Base-by-base conservation (phyloP, 2,329 filamentous ascomycete genomes). In the Fusarium cyanostomum region DNA sequence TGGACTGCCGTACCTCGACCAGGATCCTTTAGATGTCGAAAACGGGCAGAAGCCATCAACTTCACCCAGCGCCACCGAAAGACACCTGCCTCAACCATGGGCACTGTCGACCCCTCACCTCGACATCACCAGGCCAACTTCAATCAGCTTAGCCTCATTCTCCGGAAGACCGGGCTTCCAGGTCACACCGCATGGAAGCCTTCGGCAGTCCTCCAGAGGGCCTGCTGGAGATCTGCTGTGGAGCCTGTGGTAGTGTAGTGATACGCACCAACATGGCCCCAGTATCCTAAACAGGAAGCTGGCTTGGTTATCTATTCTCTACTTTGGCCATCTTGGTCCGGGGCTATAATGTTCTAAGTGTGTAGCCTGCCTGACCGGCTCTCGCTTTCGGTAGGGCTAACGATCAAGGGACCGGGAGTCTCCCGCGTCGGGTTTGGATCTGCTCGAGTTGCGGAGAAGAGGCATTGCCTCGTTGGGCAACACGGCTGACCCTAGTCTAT, bases 261-360 rank as follows among this genome's bases (percentile, higher is more conserved):
- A 61, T 53, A 46, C 35, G 48, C 61, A 59, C 56, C 52, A 60
- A 46, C 55, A 59, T 68, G 66, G 66, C 52, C 35, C 26, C 27
- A 42, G 49, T 56, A 37, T 57, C 68, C 59, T 27, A 52, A 70
- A 64, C 21, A 55, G 68, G 68, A 61, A 70, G 68, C 64, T 69
- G 33, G 24, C 18, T 54, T 51, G 35, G 28, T 11, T 8, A 35
- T 61, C 59, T 42, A 53, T 11, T 8, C 33, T 61, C 59, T 42
- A 53, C 30, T 30, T 39, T 46, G 31, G 15, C 21, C 31, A 27
- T 35, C 43, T 45, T 53, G 13, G 38, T 15, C 37, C 8, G 26
- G 39, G 12, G 41, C 15, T 44, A 52, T 15, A 37, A 37, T 33
- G 34, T 13, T 11, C 31, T 41, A 28, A 35, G 42, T 49, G 59